These are phyloP conservation scores for Beta lomatogona DNA, from an alignment of 179 eudicot species.

Conservation along the genomic window DNA sequence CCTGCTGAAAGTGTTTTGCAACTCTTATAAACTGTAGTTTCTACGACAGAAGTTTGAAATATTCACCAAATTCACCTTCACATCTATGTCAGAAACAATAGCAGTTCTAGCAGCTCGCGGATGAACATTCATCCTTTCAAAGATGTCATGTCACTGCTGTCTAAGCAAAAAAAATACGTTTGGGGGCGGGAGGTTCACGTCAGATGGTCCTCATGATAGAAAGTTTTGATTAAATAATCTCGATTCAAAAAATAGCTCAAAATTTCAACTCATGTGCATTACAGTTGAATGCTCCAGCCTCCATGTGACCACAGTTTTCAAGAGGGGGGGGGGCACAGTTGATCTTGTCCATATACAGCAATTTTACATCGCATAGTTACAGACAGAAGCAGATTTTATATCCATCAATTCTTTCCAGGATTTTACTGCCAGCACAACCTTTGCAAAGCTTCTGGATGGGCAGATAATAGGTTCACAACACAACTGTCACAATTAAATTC, in stretches of 20 bases:
- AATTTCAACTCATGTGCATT: neutral
- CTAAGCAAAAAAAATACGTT: neutral
- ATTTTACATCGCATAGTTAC: neutral
- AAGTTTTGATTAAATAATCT: neutral
- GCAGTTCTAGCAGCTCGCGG: neutral
- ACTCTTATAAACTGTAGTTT: neutral
- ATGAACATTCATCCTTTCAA: neutral
- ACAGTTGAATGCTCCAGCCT: neutral
- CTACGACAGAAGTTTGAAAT: neutral
- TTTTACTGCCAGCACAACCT: neutral
- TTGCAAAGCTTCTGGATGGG: neutral
- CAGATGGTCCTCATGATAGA: neutral
- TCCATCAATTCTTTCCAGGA: slow-evolving; percentile 1
- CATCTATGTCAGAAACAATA: neutral
- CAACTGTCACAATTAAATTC: neutral
- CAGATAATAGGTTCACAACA: neutral
- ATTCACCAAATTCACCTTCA: neutral
- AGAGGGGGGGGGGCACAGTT: neutral
- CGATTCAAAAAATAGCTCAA: neutral
- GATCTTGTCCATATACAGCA: neutral
- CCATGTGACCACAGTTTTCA: too few species aligned
- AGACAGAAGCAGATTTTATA: neutral
- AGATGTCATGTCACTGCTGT: neutral
- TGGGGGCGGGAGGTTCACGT: neutral
- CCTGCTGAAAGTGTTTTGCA: neutral